Conservation (phyloP, 1,284 basidiomycete genomes). For the Ganoderma lingzhi region DNA sequence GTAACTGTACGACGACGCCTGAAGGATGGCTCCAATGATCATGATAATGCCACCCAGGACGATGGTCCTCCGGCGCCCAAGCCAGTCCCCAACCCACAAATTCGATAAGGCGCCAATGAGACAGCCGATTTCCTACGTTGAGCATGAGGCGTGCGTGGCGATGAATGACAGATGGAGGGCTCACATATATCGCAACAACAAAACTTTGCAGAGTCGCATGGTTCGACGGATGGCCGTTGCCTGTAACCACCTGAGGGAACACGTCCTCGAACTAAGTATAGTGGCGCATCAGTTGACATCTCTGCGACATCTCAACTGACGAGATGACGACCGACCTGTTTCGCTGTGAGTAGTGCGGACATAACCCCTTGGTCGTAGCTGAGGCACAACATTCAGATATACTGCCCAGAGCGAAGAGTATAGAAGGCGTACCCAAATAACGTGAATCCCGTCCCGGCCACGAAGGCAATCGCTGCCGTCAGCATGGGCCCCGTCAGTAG, state of each 20-base stretch:
- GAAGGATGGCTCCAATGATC: slow-evolving; percentile 70
- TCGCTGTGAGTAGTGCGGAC: slow-evolving; percentile 63
- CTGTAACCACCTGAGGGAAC: slow-evolving; percentile 55
- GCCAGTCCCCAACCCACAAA: slow-evolving; percentile 61
- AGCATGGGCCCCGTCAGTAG: slow-evolving; percentile 50
- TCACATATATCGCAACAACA: slow-evolving; percentile 61
- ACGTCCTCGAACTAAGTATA: slow-evolving; percentile 62
- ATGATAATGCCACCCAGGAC: slow-evolving; percentile 61
- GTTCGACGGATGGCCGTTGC: slow-evolving; percentile 43
- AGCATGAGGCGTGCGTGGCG: neutral
- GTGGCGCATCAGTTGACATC: slow-evolving; percentile 4
- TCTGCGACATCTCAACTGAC: neutral
- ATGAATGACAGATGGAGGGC: slow-evolving; percentile 22
- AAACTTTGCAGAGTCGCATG: slow-evolving; percentile 64
- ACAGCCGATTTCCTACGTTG: slow-evolving; percentile 59
- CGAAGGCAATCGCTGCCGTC: slow-evolving; percentile 56
- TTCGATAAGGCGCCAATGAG: slow-evolving; percentile 59
- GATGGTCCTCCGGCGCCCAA: slow-evolving; percentile 62
- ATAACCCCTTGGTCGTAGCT: slow-evolving; percentile 75
- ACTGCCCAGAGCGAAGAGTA: neutral
- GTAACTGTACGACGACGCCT: slow-evolving; percentile 61
- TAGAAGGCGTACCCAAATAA: slow-evolving; percentile 57
- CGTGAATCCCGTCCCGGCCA: slow-evolving; percentile 63
- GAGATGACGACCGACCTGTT: slow-evolving; percentile 44
- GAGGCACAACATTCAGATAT: slow-evolving; percentile 1